Percentiles rank a stretch among this genome's conserved stretches.
Evolutionary conservation across 345 rosid genomes (phyloP).

Genomic region (Eutrema japonicum): DNA sequence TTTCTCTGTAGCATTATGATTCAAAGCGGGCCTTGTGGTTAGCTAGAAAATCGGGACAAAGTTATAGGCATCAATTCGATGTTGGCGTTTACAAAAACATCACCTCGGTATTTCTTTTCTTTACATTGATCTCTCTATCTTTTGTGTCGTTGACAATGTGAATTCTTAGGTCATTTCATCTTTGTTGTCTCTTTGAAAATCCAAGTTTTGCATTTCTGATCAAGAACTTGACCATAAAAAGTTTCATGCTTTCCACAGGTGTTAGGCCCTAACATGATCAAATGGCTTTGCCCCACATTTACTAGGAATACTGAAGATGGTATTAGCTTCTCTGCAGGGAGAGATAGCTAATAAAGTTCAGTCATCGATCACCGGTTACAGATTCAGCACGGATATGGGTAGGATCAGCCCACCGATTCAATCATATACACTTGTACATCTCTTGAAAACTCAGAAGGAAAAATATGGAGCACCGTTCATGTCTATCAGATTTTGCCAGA

Average conservation of each 20-base stretch:
- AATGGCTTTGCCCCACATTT: conserved; percentile 78
- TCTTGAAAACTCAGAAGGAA: conserved; percentile 25
- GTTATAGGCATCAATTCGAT: conserved; percentile 69
- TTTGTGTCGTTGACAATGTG: background rate
- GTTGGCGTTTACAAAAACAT: conserved; percentile 63
- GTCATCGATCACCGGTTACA: conserved; percentile 3
- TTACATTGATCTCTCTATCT: conserved; percentile 16
- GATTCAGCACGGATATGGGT: conserved; percentile 1
- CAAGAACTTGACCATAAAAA: conserved; percentile 19
- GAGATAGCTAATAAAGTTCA: conserved; percentile 43
- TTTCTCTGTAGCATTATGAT: conserved; percentile 63
- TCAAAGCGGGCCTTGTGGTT: conserved; percentile 72
- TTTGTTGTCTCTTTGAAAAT: conserved; percentile 2
- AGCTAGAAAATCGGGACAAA: conserved; percentile 87
- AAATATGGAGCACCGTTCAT: background rate
- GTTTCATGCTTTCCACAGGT: conserved; percentile 55
- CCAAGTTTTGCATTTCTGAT: background rate
- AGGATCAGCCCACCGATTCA: conserved; percentile 23
- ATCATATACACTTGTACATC: conserved; percentile 38
- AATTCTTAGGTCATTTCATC: conserved; percentile 15
- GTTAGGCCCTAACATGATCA: conserved; percentile 70
- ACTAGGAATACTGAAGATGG: conserved; percentile 71
- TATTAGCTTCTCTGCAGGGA: conserved; percentile 54
- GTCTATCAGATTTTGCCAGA: background rate
- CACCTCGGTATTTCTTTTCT: conserved; percentile 53